Percentiles rank a stretch among this genome's conserved stretches.
Evolutionary conservation across 2,329 filamentous ascomycete species (phyloP).

Genomic region (Cercospora sesami): DNA sequence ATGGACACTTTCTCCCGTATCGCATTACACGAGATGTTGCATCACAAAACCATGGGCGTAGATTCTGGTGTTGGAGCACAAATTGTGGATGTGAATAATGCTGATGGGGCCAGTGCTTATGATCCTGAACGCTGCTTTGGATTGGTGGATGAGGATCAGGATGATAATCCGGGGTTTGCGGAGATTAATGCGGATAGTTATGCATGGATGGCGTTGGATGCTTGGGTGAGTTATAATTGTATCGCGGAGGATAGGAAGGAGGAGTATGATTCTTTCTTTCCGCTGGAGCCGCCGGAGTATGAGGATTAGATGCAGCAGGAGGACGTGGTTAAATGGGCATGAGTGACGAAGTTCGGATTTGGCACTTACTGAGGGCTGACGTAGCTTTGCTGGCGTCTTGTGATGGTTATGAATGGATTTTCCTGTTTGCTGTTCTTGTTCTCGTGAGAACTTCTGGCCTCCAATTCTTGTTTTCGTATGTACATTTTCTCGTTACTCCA

Average conservation of each 20-base stretch:
- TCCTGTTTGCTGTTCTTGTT: too few relatives aligned
- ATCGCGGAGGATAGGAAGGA: neutral
- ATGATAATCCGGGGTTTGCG: neutral
- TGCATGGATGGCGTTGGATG: neutral
- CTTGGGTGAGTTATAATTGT: neutral
- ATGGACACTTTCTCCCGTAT: neutral
- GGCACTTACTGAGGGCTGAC: neutral
- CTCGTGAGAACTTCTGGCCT: too few relatives aligned
- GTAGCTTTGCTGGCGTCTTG: neutral
- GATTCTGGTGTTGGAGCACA: neutral
- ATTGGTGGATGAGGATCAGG: neutral
- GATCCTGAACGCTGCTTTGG: neutral
- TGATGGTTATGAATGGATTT: neutral
- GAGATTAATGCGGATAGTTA: neutral
- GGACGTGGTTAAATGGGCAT: too few relatives aligned
- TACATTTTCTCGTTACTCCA: neutral
- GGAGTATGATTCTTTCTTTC: neutral
- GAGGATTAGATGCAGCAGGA: neutral
- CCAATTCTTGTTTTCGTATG: neutral
- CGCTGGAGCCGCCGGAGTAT: neutral
- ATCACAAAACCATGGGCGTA: neutral
- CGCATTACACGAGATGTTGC: neutral
- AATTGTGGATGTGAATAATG: neutral
- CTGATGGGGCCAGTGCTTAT: neutral
- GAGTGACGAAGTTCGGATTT: neutral